phyloP scores from a whole-genome alignment of 2,329 filamentous ascomycete species.

The Colletotrichum theobromicola region DNA sequence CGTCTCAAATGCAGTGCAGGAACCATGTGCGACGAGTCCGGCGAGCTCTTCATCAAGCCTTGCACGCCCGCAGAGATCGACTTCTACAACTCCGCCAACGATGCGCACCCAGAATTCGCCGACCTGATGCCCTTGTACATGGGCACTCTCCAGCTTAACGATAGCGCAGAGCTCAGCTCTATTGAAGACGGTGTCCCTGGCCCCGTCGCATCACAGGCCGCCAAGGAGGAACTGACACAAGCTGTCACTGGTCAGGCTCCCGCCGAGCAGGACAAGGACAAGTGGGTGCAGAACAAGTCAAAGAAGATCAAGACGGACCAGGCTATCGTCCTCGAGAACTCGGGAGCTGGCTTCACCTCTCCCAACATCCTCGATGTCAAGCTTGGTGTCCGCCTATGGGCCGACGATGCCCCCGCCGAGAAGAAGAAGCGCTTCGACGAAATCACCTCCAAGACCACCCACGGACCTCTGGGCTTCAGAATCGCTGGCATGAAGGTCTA shows the following conservation, averaged over 20 bases:
- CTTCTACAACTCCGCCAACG: slow-evolving; percentile 81
- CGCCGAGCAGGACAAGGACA: slow-evolving; percentile 27
- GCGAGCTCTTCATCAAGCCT: slow-evolving; percentile 91
- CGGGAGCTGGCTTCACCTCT: slow-evolving; percentile 77
- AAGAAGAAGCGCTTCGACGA: slow-evolving; percentile 67
- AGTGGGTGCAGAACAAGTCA: slow-evolving; percentile 55
- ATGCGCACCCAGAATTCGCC: slow-evolving; percentile 74
- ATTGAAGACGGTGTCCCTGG: slow-evolving; percentile 55
- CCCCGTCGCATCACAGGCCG: slow-evolving; percentile 42
- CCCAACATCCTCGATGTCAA: slow-evolving; percentile 96
- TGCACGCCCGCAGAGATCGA: slow-evolving; percentile 85
- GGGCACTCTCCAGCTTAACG: slow-evolving; percentile 76
- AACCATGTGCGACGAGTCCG: slow-evolving; percentile 82
- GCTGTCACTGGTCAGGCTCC: slow-evolving; percentile 37
- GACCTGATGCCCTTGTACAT: slow-evolving; percentile 85
- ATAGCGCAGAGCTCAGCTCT: slow-evolving; percentile 50
- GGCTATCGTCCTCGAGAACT: slow-evolving; percentile 86
- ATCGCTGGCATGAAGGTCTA: slow-evolving; percentile 71
- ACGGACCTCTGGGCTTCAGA: slow-evolving; percentile 64
- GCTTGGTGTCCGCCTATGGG: slow-evolving; percentile 86
- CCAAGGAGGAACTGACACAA: slow-evolving; percentile 38
- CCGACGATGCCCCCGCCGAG: slow-evolving; percentile 68
- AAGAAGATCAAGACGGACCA: slow-evolving; percentile 75
- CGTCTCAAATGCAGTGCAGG: slow-evolving; percentile 70
- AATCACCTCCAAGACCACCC: slow-evolving; percentile 64